Evolutionary conservation across 805 yeast genomes (phyloP), one percentile per base, ranked within the genome.

Genomic region (Saccharomycopsis selenospora): DNA sequence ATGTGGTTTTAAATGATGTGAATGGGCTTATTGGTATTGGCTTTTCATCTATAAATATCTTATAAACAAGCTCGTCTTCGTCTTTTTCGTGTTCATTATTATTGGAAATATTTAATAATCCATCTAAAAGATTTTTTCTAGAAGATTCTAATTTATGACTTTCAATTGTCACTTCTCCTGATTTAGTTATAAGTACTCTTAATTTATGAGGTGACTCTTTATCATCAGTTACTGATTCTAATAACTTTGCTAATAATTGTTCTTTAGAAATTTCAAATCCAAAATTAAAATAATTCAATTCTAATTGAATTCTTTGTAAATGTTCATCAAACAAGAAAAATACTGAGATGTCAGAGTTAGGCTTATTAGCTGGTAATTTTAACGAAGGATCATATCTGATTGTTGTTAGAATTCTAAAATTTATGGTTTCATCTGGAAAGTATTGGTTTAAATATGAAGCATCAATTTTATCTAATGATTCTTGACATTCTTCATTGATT

Each of bases 1-100:
- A 65, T 0, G 96, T 85, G 0, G 98, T 91, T 62, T 91, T 91
- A 66, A 89, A 84, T 3, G 95, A 82, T 0, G 96, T 87, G 64
- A 85, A 86, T 1, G 86, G 85, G 2, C 95, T 77, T 1, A 78
- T 73, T 40, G 72, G 55, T 1, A 76, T 70, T 1, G 79, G 69
- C 26, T 70, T 63, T 0, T 67, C 59, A 59, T 85, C 91, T 3
- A 89, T 57, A 57, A 77, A 79, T 0, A 88, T 79, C 18, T 71
- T 76, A 80, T 85, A 89, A 0, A 63, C 49, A 14, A 33, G 38
- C 20, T 20, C 17, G 10, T 33, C 17, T 50, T 60, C 1, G 49
- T 48, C 2, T 51, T 44, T 2, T 52, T 27, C n/a, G 45, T 40
- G 11, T 36, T 40, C 13, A 14, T 27, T 22, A 8, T 33, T 17